Conservation (phyloP, 2,329 filamentous ascomycete species). For the Fusarium coicis region DNA sequence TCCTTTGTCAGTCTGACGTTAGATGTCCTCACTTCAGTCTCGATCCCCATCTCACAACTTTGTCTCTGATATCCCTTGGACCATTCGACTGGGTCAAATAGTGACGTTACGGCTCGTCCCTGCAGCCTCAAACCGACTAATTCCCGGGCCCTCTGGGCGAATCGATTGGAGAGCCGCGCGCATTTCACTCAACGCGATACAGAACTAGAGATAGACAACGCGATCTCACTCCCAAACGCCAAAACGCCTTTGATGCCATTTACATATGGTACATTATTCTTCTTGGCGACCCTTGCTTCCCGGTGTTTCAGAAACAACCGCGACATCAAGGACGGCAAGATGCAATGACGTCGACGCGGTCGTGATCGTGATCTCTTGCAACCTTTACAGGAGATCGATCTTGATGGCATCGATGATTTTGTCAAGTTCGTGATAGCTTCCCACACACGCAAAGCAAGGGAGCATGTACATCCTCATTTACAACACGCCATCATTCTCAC, state of each 20-base stretch:
- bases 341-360: slow-evolving; percentile 17
- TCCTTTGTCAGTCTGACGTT: slow-evolving; percentile 2
- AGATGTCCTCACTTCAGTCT: slow-evolving; percentile 15
- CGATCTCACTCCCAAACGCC: slow-evolving; percentile 21
- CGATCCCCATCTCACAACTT: slow-evolving; percentile 8
- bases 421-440: slow-evolving; percentile 10
- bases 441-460: slow-evolving; percentile 25
- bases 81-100: slow-evolving; percentile 14
- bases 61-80: slow-evolving; percentile 6
- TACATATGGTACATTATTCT: slow-evolving; percentile 22
- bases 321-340: not conserved
- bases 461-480: slow-evolving; percentile 18
- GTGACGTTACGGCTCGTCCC: slow-evolving; percentile 31
- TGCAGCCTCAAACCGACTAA: slow-evolving; percentile 15
- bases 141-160: not conserved
- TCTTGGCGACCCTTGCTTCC: slow-evolving; percentile 28
- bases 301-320: slow-evolving; percentile 6
- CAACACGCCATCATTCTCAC: slow-evolving; percentile 87
- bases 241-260: slow-evolving; percentile 27
- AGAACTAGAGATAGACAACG: slow-evolving; percentile 4
- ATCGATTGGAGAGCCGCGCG: not conserved
- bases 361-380: slow-evolving; percentile 7
- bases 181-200: not conserved
- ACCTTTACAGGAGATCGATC: not conserved
- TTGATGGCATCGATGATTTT: slow-evolving; percentile 3